Base-by-base conservation (phyloP, 805 yeast species). In the Metschnikowia lunata region DNA sequence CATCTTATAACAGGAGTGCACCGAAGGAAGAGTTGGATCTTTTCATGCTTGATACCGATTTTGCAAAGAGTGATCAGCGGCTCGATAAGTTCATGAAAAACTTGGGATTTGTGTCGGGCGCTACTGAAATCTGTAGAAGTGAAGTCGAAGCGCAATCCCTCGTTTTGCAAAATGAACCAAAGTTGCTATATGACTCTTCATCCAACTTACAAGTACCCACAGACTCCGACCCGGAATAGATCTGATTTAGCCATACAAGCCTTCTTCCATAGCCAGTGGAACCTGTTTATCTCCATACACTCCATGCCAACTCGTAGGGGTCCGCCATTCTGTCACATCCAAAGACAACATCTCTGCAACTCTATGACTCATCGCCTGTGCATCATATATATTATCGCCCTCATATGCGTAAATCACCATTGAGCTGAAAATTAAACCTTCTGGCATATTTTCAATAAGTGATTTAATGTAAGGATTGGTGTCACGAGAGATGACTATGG, bases 351-450 rank as follows among this genome's bases (percentile, higher is more conserved):
- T 48, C 5, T 63, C 52, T 6, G 60, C 51, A 2, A 72, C 59
- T 29, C 62, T 60, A 10, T 50, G 49, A 2, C 85, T 80, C 48
- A 84, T 62, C 8, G 58, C 49, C 35, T 68, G 69, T 7, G 95
- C 93, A 60, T 89, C 96, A 15, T 62, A 58, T 27, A 82, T 76
- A 61, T 91, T 91, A 62, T 90, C 97, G 30, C 98, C 97, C 60
- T 90, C 97, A 62, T 87, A 88, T 1, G 84, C 95, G 59, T 74
- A 82, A 13, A 78, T 69, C 9, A 78, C 76, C n/a, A 78, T 48
- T 4, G 76, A 74, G n/a, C 57, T 61, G 15, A 72, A 59, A 8
- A 57, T 55, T 41, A 58, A 31, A 27, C 45, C 14, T 32, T 37
- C 33, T 8, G 36, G 48, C 7, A 48, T n/a, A 5, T 42, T 40